Evolutionary conservation across 73 alveolate genomes (phyloP), one percentile per base, ranked within the genome.

Genomic region (Paramecium tetraurelia): DNA sequence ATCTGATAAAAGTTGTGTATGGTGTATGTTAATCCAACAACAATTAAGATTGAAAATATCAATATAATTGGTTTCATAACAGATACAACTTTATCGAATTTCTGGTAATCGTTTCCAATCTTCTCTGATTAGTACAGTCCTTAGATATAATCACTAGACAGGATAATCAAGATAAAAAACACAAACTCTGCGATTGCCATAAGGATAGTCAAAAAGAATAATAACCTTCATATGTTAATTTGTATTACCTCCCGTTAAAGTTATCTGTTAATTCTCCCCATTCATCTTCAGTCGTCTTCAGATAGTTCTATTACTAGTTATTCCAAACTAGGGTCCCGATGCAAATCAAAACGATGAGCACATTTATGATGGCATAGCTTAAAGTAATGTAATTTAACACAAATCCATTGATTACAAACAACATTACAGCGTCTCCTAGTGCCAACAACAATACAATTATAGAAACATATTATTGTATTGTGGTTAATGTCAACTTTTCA

Each of bases 181-280:
- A 76, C 89, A 11, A 76, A 38, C 31, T 40, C 89, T 40, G 40
- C 71, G 7, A 76, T 21, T 18, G 43, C 89, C 36, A 76, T 18
- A 38, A 43, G 21, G 18, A 76, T 76, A 31, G 71, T 16, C 36
- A 18, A n/a, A 43, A 33, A 76, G 48, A 76, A 76, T 35, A 41
- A 18, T 16, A 43, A 38, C 12, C 89, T 76, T 33, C 40, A 38
- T 76, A 40, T 1, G 40, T 40, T 40, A 40, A 76, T 8, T 72
- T 76, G 46, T 20, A 58, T 76, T 76, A 76, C 89, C 89, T 76
- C 48, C 89, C 89, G 48, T 18, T 21, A 21, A 76, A 76, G 46
- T 76, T 76, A 38, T 76, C 89, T 38, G 89, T 76, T 41, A 10
- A 18, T 41, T 76, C 89, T 24, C 89, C 89, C 63, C 70, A 76